Evolutionary conservation across 805 yeast genomes (phyloP), one percentile per base, ranked within the genome.

Genomic region (Dipodascopsis uninucleata): DNA sequence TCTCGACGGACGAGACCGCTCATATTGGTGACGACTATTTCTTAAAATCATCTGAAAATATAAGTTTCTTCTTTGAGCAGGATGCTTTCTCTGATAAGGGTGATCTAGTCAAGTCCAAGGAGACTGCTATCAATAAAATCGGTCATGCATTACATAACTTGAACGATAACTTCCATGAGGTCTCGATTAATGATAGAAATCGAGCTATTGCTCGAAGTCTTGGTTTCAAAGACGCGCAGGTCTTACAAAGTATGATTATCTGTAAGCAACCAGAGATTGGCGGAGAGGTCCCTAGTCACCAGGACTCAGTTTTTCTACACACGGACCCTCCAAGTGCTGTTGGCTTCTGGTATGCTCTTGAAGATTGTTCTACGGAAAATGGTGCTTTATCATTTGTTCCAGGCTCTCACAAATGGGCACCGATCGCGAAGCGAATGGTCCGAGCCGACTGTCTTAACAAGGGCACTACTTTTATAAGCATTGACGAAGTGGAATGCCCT

Each of bases 321-420:
- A 84, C 93, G 0, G 68, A 77, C 14, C 94, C 94, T 5, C 79
- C 75, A 40, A 66, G 77, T 2, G 86, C 88, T 1, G 61, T 83
- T 31, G 94, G 94, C 2, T 85, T 81, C 60, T 84, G 94, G 94
- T 77, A 79, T 58, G 89, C 93, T 0, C 63, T 84, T 51, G 87
- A 85, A 56, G 84, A 82, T 56, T 84, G 93, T 60, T 78, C 81
- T 1, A 45, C 60, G 1, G 66, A 64, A 4, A 84, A 84, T 61
- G 93, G 94, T 0, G 82, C 90, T 47, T 66, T 84, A 16, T 74
- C 78, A 46, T 82, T 72, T 56, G 69, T 75, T 12, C 87, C 89
- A 0, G 90, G 89, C 0, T 75, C 85, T 3, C 93, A 85, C 58
- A 76, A 74, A 59, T 67, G 64, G 5, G 66, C 69, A 28, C 78